phyloP scores from a whole-genome alignment of 306 rosid genomes.

The Astragalus membranaceus region DNA sequence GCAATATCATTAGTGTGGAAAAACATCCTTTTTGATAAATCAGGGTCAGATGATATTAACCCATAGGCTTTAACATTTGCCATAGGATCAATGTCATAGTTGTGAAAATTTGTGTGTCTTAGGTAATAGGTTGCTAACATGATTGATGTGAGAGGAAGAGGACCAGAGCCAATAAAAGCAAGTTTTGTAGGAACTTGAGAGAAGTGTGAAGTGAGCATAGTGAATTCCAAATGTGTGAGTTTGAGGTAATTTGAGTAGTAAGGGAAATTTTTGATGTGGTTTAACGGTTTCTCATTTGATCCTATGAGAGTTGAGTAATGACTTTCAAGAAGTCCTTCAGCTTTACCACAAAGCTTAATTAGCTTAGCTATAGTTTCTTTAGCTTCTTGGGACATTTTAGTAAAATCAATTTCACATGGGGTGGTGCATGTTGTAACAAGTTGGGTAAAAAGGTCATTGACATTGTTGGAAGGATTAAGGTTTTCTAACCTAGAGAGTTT shows the following conservation, averaged over 20 bases:
- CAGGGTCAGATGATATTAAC: slow-evolving; percentile 41
- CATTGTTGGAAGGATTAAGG: slow-evolving; percentile 63
- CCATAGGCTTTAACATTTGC: slow-evolving; percentile 59
- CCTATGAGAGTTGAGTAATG: slow-evolving; percentile 49
- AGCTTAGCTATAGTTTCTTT: slow-evolving; percentile 49
- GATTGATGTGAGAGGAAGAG: slow-evolving; percentile 69
- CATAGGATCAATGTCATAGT: slow-evolving; percentile 50
- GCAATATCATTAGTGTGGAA: slow-evolving; percentile 54
- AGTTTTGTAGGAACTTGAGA: slow-evolving; percentile 24
- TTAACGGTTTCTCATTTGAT: slow-evolving; percentile 34
- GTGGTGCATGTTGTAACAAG: slow-evolving; percentile 55
- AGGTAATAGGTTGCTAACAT: slow-evolving; percentile 57
- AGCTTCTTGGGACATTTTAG: slow-evolving; percentile 23
- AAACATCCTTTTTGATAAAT: slow-evolving; percentile 51
- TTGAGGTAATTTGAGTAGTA: slow-evolving; percentile 69
- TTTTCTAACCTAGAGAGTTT: slow-evolving; percentile 41
- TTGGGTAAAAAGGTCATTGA: slow-evolving; percentile 57
- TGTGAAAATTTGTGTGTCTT: slow-evolving; percentile 34
- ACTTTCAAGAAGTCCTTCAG: slow-evolving; percentile 64
- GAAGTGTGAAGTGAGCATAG: slow-evolving; percentile 38
- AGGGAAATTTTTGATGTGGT: slow-evolving; percentile 49
- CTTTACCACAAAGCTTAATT: slow-evolving; percentile 55
- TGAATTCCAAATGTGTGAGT: slow-evolving; percentile 54
- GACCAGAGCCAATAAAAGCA: slow-evolving; percentile 75
- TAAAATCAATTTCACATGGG: slow-evolving; percentile 39